Evolutionary conservation across 305 asterid species (phyloP).

Genomic region (Solanum hybrid): DNA sequence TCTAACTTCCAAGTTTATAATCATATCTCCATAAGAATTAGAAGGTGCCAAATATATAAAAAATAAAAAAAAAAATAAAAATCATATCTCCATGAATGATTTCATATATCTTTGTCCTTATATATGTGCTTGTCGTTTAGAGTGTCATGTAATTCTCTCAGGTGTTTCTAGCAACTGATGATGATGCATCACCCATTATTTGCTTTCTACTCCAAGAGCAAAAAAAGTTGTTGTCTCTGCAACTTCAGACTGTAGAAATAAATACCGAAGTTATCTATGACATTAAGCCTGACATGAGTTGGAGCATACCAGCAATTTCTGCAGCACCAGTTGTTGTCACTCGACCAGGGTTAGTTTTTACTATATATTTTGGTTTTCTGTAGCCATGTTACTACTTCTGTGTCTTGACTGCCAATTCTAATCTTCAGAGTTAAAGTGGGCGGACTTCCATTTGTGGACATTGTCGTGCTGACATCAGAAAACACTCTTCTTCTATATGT

Average conservation of each 20-base stretch:
- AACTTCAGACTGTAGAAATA: slow-evolving; percentile 65
- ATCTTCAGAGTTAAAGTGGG: slow-evolving; percentile 57
- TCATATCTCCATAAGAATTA: not conserved
- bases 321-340: slow-evolving; percentile 86
- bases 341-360: slow-evolving; percentile 53
- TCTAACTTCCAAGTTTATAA: not conserved
- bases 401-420: not conserved
- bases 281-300: slow-evolving; percentile 86
- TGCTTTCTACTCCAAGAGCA: slow-evolving; percentile 87
- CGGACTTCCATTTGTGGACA: slow-evolving; percentile 51
- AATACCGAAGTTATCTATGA: slow-evolving; percentile 62
- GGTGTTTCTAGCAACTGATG: slow-evolving; percentile 89
- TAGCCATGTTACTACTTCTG: slow-evolving; percentile 12
- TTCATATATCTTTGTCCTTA: not conserved
- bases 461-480: slow-evolving; percentile 68
- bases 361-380: not conserved
- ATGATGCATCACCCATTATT: slow-evolving; percentile 55
- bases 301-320: slow-evolving; percentile 83
- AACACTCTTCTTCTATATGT: slow-evolving; percentile 70
- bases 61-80: too few relatives aligned
- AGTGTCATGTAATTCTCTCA: slow-evolving; percentile 21
- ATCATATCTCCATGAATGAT: not conserved
- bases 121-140: not conserved
- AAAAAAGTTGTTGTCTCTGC: slow-evolving; percentile 58
- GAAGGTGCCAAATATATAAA: not conserved